These are phyloP conservation scores for Pezicula carpinea DNA, from an alignment of 2,329 filamentous ascomycete genomes.

Conservation along the genomic window DNA sequence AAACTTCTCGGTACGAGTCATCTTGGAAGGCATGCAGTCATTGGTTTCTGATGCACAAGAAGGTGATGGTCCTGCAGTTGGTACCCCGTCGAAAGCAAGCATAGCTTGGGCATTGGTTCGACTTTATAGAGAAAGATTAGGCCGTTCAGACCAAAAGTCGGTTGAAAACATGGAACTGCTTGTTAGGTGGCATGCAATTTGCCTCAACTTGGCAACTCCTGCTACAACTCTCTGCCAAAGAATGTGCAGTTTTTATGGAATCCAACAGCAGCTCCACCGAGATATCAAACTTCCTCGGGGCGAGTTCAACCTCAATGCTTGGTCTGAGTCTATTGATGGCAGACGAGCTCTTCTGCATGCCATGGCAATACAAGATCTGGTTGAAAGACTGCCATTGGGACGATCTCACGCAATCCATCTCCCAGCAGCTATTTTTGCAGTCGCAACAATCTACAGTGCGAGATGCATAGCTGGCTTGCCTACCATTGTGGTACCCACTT, in stretches of 20 bases:
- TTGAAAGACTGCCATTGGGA: slow-evolving; percentile 37
- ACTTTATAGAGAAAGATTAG: slow-evolving; percentile 30
- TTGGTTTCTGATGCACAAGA: slow-evolving; percentile 36
- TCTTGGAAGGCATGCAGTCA: slow-evolving; percentile 38
- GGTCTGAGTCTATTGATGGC: slow-evolving; percentile 33
- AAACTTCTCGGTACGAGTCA: slow-evolving; percentile 35
- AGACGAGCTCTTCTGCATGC: slow-evolving; percentile 36
- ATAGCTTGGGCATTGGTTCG: slow-evolving; percentile 33
- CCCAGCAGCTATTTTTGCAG: slow-evolving; percentile 37
- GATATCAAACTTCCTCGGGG: slow-evolving; percentile 19
- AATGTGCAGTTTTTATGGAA: slow-evolving; percentile 33
- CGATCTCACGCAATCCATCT: slow-evolving; percentile 40
- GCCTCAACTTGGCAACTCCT: slow-evolving; percentile 35
- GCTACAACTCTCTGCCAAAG: slow-evolving; percentile 34
- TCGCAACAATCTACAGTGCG: slow-evolving; percentile 36
- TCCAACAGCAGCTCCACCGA: slow-evolving; percentile 35
- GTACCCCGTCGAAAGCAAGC: slow-evolving; percentile 33
- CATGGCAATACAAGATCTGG: slow-evolving; percentile 38
- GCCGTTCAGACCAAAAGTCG: slow-evolving; percentile 30
- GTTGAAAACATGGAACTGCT: slow-evolving; percentile 35
- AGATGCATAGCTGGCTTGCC: slow-evolving; percentile 33
- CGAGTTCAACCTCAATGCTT: slow-evolving; percentile 32
- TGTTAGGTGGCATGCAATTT: slow-evolving; percentile 39
- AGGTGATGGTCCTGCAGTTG: slow-evolving; percentile 30
- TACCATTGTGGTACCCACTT: slow-evolving; percentile 32